phyloP scores from a whole-genome alignment of 2,329 filamentous ascomycete genomes.

The Penicillium sp. region DNA sequence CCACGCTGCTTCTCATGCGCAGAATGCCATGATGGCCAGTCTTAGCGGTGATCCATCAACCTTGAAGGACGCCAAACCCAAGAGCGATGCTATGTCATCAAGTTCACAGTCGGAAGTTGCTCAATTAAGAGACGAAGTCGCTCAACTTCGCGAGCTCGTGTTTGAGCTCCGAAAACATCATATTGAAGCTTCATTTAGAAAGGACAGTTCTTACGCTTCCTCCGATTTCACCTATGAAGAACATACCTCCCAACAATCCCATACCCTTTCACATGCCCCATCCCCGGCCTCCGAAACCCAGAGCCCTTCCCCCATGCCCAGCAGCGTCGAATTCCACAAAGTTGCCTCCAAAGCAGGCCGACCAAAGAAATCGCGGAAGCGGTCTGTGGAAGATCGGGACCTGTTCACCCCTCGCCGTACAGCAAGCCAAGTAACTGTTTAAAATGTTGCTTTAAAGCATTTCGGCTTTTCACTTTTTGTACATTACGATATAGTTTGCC shows the following conservation, averaged over 20 bases:
- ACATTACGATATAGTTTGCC: conserved; percentile 12
- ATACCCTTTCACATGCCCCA: background rate
- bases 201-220: background rate
- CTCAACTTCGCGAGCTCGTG: conserved; percentile 31
- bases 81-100: background rate
- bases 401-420: background rate
- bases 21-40: conserved; percentile 24
- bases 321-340: conserved; percentile 12
- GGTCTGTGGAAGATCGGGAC: background rate
- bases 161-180: conserved; percentile 26
- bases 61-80: background rate
- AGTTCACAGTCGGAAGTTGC: conserved; percentile 23
- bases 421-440: background rate
- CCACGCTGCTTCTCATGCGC: conserved; percentile 25
- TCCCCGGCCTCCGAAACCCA: background rate
- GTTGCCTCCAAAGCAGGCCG: background rate
- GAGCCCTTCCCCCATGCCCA: background rate
- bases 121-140: conserved; percentile 29
- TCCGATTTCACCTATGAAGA: background rate
- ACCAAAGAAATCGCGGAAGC: background rate
- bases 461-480: conserved; percentile 5
- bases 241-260: background rate
- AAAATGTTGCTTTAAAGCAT: background rate
- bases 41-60: conserved; percentile 14
- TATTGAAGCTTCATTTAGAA: conserved; percentile 10